phyloP scores from a whole-genome alignment of 2,329 filamentous ascomycete species.

The Curvularia verruculosa region DNA sequence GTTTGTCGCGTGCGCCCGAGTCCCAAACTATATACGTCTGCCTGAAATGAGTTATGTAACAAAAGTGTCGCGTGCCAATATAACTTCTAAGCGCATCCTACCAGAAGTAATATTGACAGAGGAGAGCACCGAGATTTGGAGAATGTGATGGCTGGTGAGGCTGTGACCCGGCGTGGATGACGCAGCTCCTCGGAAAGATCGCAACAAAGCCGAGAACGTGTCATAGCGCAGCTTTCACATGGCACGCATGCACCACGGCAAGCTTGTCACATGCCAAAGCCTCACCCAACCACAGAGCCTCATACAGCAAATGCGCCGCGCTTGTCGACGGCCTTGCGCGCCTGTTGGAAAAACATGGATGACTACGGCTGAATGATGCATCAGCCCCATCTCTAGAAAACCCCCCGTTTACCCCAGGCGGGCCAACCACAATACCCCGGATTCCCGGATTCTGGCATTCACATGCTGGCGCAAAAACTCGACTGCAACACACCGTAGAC shows the following conservation, averaged over 20 bases:
- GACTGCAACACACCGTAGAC: conserved; percentile 4
- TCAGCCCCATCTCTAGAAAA: neutral
- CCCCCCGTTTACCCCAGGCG: conserved; percentile 7
- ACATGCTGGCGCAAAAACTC: conserved; percentile 8
- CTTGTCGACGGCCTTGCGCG: conserved; percentile 23
- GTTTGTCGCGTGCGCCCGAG: neutral
- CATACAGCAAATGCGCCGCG: conserved; percentile 24
- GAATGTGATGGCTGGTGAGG: conserved; percentile 4
- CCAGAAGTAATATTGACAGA: conserved; percentile 4
- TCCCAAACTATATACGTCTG: neutral
- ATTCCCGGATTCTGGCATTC: conserved; percentile 8
- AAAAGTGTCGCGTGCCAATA: neutral
- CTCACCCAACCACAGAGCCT: conserved; percentile 24
- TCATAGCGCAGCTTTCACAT: conserved; percentile 31
- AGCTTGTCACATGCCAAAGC: conserved; percentile 32
- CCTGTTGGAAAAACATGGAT: conserved; percentile 19
- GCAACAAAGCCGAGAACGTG: conserved; percentile 21
- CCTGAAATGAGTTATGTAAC: neutral
- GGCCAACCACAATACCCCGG: conserved; percentile 1
- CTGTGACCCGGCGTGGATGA: neutral
- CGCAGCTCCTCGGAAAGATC: conserved; percentile 4
- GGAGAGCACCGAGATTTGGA: neutral
- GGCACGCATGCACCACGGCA: conserved; percentile 18
- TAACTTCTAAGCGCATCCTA: neutral
- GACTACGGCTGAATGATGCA: conserved; percentile 20